Evolutionary conservation across 2,329 filamentous ascomycete species (phyloP), one percentile per base, ranked within the genome.

Genomic region (Lachnellula subtilissima): DNA sequence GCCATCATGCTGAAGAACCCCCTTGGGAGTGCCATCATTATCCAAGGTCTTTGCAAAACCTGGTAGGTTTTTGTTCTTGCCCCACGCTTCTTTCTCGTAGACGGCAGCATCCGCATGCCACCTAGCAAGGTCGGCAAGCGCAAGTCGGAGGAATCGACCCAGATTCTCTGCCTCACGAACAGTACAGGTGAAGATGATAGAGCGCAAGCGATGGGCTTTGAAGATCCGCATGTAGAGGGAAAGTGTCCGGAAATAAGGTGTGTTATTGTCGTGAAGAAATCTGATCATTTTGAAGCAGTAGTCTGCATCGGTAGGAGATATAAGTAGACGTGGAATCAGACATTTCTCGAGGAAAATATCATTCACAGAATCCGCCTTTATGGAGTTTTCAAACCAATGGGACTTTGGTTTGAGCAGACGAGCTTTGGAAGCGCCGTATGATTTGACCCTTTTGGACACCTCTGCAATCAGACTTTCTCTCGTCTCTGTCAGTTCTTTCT

Each of bases 161-260:
- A 99, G 76, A 63, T 96, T 91, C 70, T 96, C 90, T 0, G 91
- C 90, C 72, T 99, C 95, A 54, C 91, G 87, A 23, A 93, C 87
- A 0, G 92, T 96, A 69, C 89, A 95, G 48, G 88, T 85, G 70
- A 96, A 97, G 55, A 99, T 91, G 50, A 97, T 80, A 8, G 87
- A 81, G 2, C 89, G 85, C 17, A 97, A 77, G 55, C 89, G 82
- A 67, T 95, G 91, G 56, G 91, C 84, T 65, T 85, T 86, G 74
- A 99, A 96, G 0, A 99, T 78, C 15, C 88, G 84, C 61, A 92
- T 88, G 64, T 96, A 87, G 2, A 99, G 76, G 32, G 88, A 86
- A 73, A 93, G 85, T 15, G 94, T 87, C 66, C 88, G 87, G 75
- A 99, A 97, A 59, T 91, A 89, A 0, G 91, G 87, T 0, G 91